Evolutionary conservation across 2,329 filamentous ascomycete species (phyloP), one percentile per base, ranked within the genome.

Genomic region (Sclerotinia minor): DNA sequence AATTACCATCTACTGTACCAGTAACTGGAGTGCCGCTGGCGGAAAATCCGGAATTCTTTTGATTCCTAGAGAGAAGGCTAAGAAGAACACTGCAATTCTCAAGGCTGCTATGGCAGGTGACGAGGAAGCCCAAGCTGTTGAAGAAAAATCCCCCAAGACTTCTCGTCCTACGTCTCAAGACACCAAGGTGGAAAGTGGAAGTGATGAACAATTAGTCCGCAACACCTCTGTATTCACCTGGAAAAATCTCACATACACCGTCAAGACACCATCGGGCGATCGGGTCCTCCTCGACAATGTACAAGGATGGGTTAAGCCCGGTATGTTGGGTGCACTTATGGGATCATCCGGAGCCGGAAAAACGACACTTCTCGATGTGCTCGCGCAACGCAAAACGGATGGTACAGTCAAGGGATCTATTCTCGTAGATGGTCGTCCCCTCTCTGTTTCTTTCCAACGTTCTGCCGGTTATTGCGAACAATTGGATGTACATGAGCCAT

Each of bases 351-450:
- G 94, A 72, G 94, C 94, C 21, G 94, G 94, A 68, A 97, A 97
- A 79, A 97, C 94, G 0, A 96, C 93, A 0, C 84, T 97, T 35
- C 81, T 97, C 41, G 92, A 97, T 79, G 91, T 92, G 44, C 83
- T 97, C 71, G 94, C 94, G 53, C 91, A 90, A 69, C 89, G 94
- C 77, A 91, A 91, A 17, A 93, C 91, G 0, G 94, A 94, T 87
- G 94, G 94, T 79, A 89, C 96, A 21, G 92, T 97, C 60, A 87
- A 86, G 8, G 94, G 94, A 65, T 90, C 94, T 72, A 95, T 96
- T 88, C 78, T 86, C 15, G 84, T 88, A 8, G 83, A 87, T 68
- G 85, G 85, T 38, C 83, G 82, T 45, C 88, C 86, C 32, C 87
- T 91, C 54, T 92, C 94, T 71, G 83, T 84, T 54, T 92, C 90